Evolutionary conservation across 352 stramenopile genomes (phyloP).

Genomic region (Vaucheria bursata): DNA sequence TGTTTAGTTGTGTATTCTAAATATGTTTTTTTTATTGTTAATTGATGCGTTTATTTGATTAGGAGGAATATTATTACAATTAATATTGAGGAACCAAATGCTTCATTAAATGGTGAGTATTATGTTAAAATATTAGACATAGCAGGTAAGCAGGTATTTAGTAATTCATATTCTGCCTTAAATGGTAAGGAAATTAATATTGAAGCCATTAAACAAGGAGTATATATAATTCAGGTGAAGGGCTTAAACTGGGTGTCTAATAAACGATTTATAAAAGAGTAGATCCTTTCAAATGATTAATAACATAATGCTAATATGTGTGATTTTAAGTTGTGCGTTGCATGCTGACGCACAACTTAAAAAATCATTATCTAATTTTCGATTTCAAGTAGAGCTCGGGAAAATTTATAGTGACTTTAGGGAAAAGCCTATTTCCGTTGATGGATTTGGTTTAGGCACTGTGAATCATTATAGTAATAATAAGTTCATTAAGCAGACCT

Average conservation of each 20-base stretch:
- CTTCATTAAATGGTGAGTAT: slow-evolving; percentile 8
- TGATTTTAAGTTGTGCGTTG: slow-evolving; percentile 8
- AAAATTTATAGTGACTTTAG: slow-evolving; percentile 9
- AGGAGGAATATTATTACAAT: slow-evolving; percentile 8
- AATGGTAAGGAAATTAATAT: slow-evolving; percentile 9
- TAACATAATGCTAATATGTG: slow-evolving; percentile 9
- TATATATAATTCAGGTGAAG: slow-evolving; percentile 9
- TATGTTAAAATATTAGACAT: slow-evolving; percentile 10
- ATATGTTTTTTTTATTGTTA: too few relatives aligned
- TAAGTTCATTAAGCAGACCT: slow-evolving; percentile 8
- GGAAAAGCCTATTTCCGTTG: slow-evolving; percentile 6
- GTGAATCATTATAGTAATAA: slow-evolving; percentile 9
- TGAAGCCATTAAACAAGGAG: slow-evolving; percentile 7
- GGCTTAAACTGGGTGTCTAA: slow-evolving; percentile 6
- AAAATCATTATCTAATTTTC: slow-evolving; percentile 10
- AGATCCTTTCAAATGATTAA: slow-evolving; percentile 9
- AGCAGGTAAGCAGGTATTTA: slow-evolving; percentile 7
- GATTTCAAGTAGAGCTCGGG: slow-evolving; percentile 5
- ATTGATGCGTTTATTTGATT: too few relatives aligned
- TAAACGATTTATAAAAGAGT: slow-evolving; percentile 9
- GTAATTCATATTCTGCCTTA: slow-evolving; percentile 8
- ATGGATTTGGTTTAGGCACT: slow-evolving; percentile 7
- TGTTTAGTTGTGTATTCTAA: too few relatives aligned
- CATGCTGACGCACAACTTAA: slow-evolving; percentile 6
- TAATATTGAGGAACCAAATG: slow-evolving; percentile 8